Conservation (phyloP, 257 asterid genomes). For the Parsonsia alboflavescens region DNA sequence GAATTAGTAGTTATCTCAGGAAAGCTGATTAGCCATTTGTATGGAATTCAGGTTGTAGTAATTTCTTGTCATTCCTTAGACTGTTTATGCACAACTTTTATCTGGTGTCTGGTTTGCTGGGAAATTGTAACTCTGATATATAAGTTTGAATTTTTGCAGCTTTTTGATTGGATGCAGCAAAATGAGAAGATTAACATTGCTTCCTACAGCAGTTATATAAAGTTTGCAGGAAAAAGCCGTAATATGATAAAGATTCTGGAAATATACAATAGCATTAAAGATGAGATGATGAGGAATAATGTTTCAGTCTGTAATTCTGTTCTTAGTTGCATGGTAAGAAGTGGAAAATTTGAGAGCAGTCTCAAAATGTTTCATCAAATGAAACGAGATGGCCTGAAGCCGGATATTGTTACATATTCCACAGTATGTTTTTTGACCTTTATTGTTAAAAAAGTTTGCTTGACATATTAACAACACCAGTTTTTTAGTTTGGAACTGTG, state of each 20-base stretch:
- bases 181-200: slow-evolving; percentile 72
- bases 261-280: slow-evolving; percentile 64
- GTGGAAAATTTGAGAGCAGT: slow-evolving; percentile 68
- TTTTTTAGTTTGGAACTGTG: background rate
- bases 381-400: slow-evolving; percentile 78
- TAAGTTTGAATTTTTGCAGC: slow-evolving; percentile 46
- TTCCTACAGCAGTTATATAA: slow-evolving; percentile 85
- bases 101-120: background rate
- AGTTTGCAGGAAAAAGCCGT: slow-evolving; percentile 63
- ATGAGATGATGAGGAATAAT: slow-evolving; percentile 47
- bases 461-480: background rate
- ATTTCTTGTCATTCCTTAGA: background rate
- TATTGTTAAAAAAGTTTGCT: background rate
- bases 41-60: background rate
- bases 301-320: slow-evolving; percentile 87
- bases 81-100: background rate
- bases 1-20: background rate
- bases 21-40: background rate
- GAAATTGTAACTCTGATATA: slow-evolving; percentile 15
- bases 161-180: slow-evolving; percentile 88
- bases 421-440: slow-evolving; percentile 42
- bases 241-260: slow-evolving; percentile 58
- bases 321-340: slow-evolving; percentile 63
- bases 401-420: slow-evolving; percentile 87
- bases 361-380: slow-evolving; percentile 75